Conservation (phyloP, 2,329 filamentous ascomycete species). For the Fusarium longipes region DNA sequence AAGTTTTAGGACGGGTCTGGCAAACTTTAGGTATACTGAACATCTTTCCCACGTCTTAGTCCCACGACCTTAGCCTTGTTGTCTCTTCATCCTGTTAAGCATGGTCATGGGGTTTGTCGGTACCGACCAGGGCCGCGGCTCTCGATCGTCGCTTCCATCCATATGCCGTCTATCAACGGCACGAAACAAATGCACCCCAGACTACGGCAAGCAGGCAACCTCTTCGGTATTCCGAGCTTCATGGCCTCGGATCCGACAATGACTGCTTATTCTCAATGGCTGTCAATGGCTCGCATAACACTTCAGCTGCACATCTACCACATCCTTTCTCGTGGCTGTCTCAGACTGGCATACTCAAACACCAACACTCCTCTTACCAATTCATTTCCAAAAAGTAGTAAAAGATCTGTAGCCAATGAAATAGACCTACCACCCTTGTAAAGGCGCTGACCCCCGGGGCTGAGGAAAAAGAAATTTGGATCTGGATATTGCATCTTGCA, state of each 20-base stretch:
- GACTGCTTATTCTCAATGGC: background rate
- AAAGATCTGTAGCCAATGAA: background rate
- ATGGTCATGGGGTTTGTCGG: background rate
- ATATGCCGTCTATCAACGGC: constrained; percentile 16
- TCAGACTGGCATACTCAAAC: constrained; percentile 32
- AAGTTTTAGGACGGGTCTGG: constrained; percentile 21
- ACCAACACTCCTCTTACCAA: constrained; percentile 30
- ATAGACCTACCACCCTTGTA: background rate
- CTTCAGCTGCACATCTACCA: constrained; percentile 1
- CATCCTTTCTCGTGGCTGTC: constrained; percentile 28
- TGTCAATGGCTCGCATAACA: constrained; percentile 38
- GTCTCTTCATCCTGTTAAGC: background rate
- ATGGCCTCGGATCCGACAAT: background rate
- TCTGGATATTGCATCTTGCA: constrained; percentile 35
- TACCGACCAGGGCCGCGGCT: constrained; percentile 3
- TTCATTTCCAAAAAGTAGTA: background rate
- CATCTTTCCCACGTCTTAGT: background rate
- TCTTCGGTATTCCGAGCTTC: constrained; percentile 4
- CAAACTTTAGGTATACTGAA: background rate
- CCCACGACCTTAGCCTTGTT: background rate
- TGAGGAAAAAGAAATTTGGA: constrained; percentile 26
- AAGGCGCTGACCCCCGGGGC: background rate
- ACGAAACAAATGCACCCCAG: constrained; percentile 22
- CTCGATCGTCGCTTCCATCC: constrained; percentile 4
- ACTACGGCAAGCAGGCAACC: background rate